Evolutionary conservation across 1,139 yeast genomes (phyloP).

Genomic region (Magnusiomyces tetraspermus): DNA sequence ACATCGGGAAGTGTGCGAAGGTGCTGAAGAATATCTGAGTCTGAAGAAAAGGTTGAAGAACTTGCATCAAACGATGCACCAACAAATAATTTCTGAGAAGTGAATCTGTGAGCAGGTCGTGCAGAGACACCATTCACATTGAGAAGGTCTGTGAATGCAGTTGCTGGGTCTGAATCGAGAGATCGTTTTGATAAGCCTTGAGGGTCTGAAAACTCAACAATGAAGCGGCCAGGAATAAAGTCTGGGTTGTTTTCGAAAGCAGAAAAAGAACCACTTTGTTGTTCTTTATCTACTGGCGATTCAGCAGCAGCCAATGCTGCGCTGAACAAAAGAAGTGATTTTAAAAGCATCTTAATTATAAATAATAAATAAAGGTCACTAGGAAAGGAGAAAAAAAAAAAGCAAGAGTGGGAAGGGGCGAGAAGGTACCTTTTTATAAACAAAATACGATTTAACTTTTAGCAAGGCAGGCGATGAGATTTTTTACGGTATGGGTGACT

Average conservation of each 20-base stretch:
- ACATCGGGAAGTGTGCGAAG: constrained; percentile 8
- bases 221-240: constrained; percentile 3
- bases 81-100: neutral
- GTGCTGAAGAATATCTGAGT: neutral
- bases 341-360: neutral
- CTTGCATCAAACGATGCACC: constrained; percentile 6
- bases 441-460: too few species aligned
- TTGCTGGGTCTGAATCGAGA: neutral
- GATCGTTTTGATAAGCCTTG: constrained; percentile 6
- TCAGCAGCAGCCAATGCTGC: neutral
- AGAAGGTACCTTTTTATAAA: neutral
- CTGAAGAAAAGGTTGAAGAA: neutral
- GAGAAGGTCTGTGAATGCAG: constrained; percentile 6
- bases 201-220: constrained; percentile 11
- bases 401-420: neutral
- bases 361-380: neutral
- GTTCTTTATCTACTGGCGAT: neutral
- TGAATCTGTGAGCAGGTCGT: constrained; percentile 2
- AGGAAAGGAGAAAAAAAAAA: neutral
- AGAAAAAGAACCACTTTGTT: neutral
- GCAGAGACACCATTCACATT: constrained; percentile 5
- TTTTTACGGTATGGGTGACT: neutral
- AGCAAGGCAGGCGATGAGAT: neutral
- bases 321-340: neutral
- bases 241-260: neutral